A percentile compares a stretch with the other conserved stretches of the same genome.
phyloP scores from a whole-genome alignment of 2,329 filamentous ascomycete species.

The Botrytis deweyae region DNA sequence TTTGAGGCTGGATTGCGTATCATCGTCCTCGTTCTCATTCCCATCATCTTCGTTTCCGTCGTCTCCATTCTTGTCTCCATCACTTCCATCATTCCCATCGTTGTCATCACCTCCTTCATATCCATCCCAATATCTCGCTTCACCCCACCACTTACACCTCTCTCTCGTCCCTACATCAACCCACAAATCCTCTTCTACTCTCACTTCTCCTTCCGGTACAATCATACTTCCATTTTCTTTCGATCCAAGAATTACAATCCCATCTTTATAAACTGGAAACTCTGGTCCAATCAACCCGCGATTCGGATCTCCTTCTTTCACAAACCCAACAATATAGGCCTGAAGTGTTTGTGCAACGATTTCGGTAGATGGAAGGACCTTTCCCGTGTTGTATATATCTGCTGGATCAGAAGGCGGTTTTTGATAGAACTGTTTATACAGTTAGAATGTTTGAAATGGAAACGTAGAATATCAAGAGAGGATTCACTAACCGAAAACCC shows the following conservation, averaged over 20 bases:
- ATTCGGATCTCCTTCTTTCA: not conserved
- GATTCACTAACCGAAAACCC: not conserved
- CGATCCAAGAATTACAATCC: not conserved
- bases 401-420: not conserved
- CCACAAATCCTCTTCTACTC: not conserved
- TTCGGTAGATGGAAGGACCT: not conserved
- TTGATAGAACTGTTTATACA: not conserved
- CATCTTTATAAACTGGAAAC: not conserved
- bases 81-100: not conserved
- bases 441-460: not conserved
- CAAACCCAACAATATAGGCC: not conserved
- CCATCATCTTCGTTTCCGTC: no score
- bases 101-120: not conserved
- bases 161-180: not conserved
- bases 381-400: not conserved
- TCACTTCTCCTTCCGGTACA: not conserved
- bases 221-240: not conserved
- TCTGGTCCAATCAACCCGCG: not conserved
- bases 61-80: no score
- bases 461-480: not conserved
- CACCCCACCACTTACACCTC: not conserved
- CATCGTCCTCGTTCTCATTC: not conserved
- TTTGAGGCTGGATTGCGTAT: not conserved
- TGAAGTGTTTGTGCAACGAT: not conserved
- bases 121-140: not conserved